Conservation (phyloP, 176 grass and related monocot genomes). For the Oryza glumipatula region DNA sequence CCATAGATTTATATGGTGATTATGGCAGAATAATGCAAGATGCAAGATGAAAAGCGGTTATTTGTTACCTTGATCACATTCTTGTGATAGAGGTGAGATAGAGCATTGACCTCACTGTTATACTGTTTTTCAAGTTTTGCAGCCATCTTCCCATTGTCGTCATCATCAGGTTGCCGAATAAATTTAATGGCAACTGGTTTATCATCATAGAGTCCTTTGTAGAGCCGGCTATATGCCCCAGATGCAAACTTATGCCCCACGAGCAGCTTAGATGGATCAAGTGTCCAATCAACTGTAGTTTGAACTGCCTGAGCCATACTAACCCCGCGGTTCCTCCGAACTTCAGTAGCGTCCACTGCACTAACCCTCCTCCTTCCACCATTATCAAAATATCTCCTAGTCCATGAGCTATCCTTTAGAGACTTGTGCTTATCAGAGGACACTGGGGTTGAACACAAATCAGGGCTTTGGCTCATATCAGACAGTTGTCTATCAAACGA, state of each 20-base stretch:
- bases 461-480: constrained; percentile 29
- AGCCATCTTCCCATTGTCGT: constrained; percentile 60
- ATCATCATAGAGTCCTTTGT: constrained; percentile 69
- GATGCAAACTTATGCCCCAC: constrained; percentile 64
- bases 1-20: neutral
- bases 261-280: constrained; percentile 57
- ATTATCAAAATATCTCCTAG: constrained; percentile 46
- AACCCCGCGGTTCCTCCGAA: constrained; percentile 31
- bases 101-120: constrained; percentile 66
- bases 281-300: constrained; percentile 58
- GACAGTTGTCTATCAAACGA: constrained; percentile 44
- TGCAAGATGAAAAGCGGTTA: neutral
- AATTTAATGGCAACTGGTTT: constrained; percentile 77
- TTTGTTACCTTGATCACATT: constrained; percentile 80
- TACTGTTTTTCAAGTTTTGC: constrained; percentile 67
- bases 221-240: constrained; percentile 64
- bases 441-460: constrained; percentile 27
- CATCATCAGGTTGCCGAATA: constrained; percentile 59
- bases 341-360: constrained; percentile 44
- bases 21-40: constrained; percentile 4
- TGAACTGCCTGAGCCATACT: constrained; percentile 46
- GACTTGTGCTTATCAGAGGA: constrained; percentile 38
- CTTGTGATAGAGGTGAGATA: constrained; percentile 68
- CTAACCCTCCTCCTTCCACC: constrained; percentile 57
- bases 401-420: constrained; percentile 46